These are phyloP conservation scores for rapeseed (Brassica napus) DNA, from an alignment of 345 rosid genomes.

Conservation along the genomic window Da-Ae NC_063442.1:13540001-13540500, in stretches of 20 bases:
- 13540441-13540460: constrained; percentile 40
- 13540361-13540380: constrained; percentile 77
- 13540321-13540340: constrained; percentile 63
- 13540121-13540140: constrained; percentile 45
- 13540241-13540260: neutral
- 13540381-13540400: neutral
- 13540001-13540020: constrained; percentile 82
- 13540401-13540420: neutral
- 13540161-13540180: constrained; percentile 68
- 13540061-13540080: neutral
- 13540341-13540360: constrained; percentile 83
- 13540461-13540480: constrained; percentile 69
- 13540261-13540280: neutral
- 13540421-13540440: neutral
- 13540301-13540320: constrained; percentile 79
- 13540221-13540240: constrained; percentile 60
- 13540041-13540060: constrained; percentile 63
- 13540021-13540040: constrained; percentile 80
- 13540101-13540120: neutral
- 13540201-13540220: constrained; percentile 64
- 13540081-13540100: neutral
- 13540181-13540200: constrained; percentile 62
- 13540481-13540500: constrained; percentile 83
- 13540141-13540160: constrained; percentile 74
- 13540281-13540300: neutral